Evolutionary conservation across 768 basidiomycete genomes (phyloP), one percentile per base, ranked within the genome.

Genomic region (Guyanaporus albipodus): DNA sequence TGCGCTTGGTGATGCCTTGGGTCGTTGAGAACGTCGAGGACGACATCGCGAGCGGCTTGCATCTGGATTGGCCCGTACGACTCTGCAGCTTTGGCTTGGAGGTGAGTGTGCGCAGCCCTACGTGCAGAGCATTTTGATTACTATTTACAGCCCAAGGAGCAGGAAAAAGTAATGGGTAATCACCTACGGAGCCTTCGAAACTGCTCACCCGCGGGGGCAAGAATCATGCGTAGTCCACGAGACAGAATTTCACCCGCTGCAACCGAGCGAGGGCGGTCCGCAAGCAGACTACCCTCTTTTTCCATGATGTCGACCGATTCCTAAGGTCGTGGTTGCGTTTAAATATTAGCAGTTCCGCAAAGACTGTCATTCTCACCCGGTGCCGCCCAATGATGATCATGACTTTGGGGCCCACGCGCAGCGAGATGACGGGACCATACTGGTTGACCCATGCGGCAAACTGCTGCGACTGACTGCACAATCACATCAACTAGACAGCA

Each of bases 301-400:
- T 84, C 82, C 80, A 84, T 78, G 46, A 84, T 76, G 18, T 83
- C 80, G 0, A 82, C 71, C 0, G 82, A 80, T 29, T 79, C 80
- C 60, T 82, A 61, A 9, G 6, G 28, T 19, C 9, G n/a, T 9
- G 32, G 29, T 37, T 31, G 35, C 2, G 19, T 11, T 35, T 2
- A 21, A n/a, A 17, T 15, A 10, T 8, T 22, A 3, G 23, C 6
- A 7, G 14, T 26, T 4, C n/a, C 2, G 6, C 12, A 34, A n/a
- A 15, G 21, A 35, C 4, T 3, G 21, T 19, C 9, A 14, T 8
- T 33, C 51, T 51, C 11, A 67, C 67, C 58, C 79, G 67, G 40
- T 77, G 58, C 0, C 67, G 61, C 3, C 67, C 66, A 21, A 67
- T 63, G 49, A 67, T 63, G 7, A 67, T 21, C 61, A 67, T 69